Evolutionary conservation across 768 basidiomycete genomes (phyloP).

Genomic region (Boletus subcaerulescens): DNA sequence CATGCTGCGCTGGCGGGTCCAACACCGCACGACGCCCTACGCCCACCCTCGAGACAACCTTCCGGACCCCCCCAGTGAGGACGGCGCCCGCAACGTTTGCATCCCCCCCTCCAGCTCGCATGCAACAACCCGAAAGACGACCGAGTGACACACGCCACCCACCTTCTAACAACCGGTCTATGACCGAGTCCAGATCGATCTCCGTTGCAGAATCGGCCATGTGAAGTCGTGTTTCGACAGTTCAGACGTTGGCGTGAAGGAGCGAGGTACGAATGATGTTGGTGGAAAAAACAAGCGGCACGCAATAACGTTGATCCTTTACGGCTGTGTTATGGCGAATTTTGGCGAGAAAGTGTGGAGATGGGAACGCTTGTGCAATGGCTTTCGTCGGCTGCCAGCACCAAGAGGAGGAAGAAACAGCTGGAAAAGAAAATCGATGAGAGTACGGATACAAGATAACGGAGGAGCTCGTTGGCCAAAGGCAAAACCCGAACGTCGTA

Average conservation of each 20-base stretch:
- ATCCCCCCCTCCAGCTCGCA: neutral
- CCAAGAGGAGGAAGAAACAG: slow-evolving; percentile 11
- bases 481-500: slow-evolving; percentile 33
- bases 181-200: slow-evolving; percentile 99
- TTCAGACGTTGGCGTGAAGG: slow-evolving; percentile 18
- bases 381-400: slow-evolving; percentile 25
- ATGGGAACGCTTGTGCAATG: slow-evolving; percentile 5
- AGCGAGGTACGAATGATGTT: slow-evolving; percentile 14
- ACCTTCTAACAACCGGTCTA: slow-evolving; percentile 98
- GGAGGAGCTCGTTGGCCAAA: slow-evolving; percentile 28
- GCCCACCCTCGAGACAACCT: slow-evolving; percentile 1
- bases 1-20: slow-evolving; percentile 8
- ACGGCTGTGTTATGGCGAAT: slow-evolving; percentile 16
- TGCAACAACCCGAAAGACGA: slow-evolving; percentile 14
- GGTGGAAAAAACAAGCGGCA: slow-evolving; percentile 25
- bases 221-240: slow-evolving; percentile 14
- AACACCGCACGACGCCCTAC: slow-evolving; percentile 3
- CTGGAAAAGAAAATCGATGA: slow-evolving; percentile 33
- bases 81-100: neutral
- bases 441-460: slow-evolving; percentile 34
- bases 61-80: neutral
- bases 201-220: slow-evolving; percentile 86
- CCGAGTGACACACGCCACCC: slow-evolving; percentile 39
- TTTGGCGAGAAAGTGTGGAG: slow-evolving; percentile 17
- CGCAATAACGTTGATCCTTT: slow-evolving; percentile 22